Conservation (phyloP, 352 stramenopile genomes). For the Globisporangium irregulare region DNA sequence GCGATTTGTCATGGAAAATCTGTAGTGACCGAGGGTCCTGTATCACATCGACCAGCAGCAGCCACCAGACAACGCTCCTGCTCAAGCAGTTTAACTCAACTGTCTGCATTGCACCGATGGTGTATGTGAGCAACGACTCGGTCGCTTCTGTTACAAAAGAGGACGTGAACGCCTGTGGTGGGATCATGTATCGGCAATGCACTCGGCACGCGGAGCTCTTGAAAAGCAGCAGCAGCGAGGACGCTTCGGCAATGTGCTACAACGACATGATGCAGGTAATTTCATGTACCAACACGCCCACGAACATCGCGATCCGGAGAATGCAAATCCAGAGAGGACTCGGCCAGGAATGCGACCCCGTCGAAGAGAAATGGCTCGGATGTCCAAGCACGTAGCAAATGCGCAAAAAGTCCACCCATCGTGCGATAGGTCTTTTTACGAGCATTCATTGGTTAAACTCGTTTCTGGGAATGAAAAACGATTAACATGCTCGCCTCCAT, state of each 20-base stretch:
- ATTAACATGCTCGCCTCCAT: too few relatives aligned
- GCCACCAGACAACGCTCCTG: neutral
- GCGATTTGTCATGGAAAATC: slow-evolving; percentile 20
- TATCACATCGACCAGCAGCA: neutral
- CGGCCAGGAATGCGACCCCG: slow-evolving; percentile 17
- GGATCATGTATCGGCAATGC: slow-evolving; percentile 22
- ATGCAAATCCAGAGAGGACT: slow-evolving; percentile 22
- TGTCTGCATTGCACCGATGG: neutral
- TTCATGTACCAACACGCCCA: slow-evolving; percentile 13
- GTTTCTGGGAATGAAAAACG: too few relatives aligned
- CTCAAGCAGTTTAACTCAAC: slow-evolving; percentile 5
- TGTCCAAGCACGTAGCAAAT: slow-evolving; percentile 10
- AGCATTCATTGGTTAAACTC: too few relatives aligned
- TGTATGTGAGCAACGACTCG: neutral
- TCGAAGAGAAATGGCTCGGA: slow-evolving; percentile 26
- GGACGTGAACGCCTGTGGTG: slow-evolving; percentile 2
- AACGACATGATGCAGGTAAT: slow-evolving; percentile 24
- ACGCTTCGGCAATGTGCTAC: slow-evolving; percentile 24
- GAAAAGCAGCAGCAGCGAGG: neutral
- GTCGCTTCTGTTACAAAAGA: neutral
- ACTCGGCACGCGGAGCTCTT: neutral
- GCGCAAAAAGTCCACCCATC: neutral
- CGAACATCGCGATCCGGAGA: slow-evolving; percentile 14
- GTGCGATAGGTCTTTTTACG: too few relatives aligned
- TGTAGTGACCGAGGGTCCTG: slow-evolving; percentile 15